A percentile compares a stretch with the other conserved stretches of the same genome.
phyloP scores from a whole-genome alignment of 768 basidiomycete genomes.

The Artomyces pyxidatus region DNA sequence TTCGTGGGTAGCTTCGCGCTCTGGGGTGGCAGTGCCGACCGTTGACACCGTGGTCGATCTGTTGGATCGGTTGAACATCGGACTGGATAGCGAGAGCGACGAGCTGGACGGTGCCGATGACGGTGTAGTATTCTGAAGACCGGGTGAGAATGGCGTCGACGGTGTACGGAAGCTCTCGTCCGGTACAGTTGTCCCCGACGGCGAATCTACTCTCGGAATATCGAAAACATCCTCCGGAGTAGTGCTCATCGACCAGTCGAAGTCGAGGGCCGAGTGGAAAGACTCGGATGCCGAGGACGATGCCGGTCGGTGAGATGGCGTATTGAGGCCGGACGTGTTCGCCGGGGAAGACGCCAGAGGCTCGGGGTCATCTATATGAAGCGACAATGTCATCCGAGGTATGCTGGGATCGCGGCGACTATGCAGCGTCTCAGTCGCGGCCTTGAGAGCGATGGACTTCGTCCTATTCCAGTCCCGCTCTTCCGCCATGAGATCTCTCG shows the following conservation, averaged over 20 bases:
- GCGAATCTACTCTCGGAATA: not conserved
- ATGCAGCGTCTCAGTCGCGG: conserved; percentile 60
- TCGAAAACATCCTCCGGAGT: conserved; percentile 4
- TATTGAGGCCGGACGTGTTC: conserved; percentile 4
- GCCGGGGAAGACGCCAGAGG: conserved; percentile 9
- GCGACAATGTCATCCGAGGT: conserved; percentile 3
- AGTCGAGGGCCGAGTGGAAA: conserved; percentile 63
- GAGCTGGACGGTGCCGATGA: not conserved
- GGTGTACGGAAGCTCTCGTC: not conserved
- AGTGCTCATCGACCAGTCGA: conserved; percentile 22
- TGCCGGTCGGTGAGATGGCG: conserved; percentile 24
- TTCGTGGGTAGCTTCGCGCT: conserved; percentile 28
- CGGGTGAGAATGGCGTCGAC: not conserved
- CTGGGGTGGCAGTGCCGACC: not conserved
- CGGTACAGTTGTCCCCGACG: not conserved
- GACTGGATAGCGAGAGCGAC: not conserved
- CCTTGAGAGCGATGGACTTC: conserved; percentile 63
- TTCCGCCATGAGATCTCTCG: conserved; percentile 68
- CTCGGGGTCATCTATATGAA: conserved; percentile 14
- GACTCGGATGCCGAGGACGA: conserved; percentile 44
- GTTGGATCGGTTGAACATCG: not conserved
- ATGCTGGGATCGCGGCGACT: conserved; percentile 27
- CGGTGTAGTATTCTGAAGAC: not conserved
- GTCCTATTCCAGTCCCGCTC: conserved; percentile 55
- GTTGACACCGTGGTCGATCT: too few relatives aligned